These are phyloP conservation scores for Didymella sp. DNA, from an alignment of 2,329 filamentous ascomycete species.

Conservation along the genomic window DNA sequence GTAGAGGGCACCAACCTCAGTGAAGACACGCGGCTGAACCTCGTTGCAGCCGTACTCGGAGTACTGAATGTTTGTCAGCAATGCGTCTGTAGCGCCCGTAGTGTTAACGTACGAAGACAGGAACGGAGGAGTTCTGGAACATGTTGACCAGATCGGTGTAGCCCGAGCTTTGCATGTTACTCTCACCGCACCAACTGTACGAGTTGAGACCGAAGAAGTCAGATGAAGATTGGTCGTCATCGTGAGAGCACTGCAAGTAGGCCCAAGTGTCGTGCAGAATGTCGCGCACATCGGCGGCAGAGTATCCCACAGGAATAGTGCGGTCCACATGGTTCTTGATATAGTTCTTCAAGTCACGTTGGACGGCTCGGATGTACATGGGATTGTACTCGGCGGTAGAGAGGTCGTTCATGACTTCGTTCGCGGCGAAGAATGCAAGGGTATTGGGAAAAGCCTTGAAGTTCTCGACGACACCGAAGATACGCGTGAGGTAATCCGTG, in stretches of 20 bases:
- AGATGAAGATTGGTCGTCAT: conserved; percentile 66
- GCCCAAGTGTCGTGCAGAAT: conserved; percentile 77
- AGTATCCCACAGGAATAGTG: conserved; percentile 71
- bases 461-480: conserved; percentile 69
- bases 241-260: conserved; percentile 72
- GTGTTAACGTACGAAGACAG: conserved; percentile 65
- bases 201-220: conserved; percentile 82
- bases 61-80: conserved; percentile 55
- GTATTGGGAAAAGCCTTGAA: conserved; percentile 72
- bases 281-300: conserved; percentile 75
- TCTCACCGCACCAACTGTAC: conserved; percentile 76
- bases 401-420: conserved; percentile 72
- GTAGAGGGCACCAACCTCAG: conserved; percentile 77
- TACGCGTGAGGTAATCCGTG: conserved; percentile 61
- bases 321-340: conserved; percentile 65
- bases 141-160: conserved; percentile 69
- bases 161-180: conserved; percentile 65
- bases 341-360: conserved; percentile 73
- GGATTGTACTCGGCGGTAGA: conserved; percentile 60
- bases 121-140: conserved; percentile 71
- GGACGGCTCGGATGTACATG: conserved; percentile 67
- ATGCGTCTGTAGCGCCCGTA: rapidly evolving
- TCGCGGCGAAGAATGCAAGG: conserved; percentile 71
- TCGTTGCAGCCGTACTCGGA: conserved; percentile 82
- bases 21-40: conserved; percentile 70